Conservation (phyloP, 1,284 basidiomycete species). For the Ustilago curta region DNA sequence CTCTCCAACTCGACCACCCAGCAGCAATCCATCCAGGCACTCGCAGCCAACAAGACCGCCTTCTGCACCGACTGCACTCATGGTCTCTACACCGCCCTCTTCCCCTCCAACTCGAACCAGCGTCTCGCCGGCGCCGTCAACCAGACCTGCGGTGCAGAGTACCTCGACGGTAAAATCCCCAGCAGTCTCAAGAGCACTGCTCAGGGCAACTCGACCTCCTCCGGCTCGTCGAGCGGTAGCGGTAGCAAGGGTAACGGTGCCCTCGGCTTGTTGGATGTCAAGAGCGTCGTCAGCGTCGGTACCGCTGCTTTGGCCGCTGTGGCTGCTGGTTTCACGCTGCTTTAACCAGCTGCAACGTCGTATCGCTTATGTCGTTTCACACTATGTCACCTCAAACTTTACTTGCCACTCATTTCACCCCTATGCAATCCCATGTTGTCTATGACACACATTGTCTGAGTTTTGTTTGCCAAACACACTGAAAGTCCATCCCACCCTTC, state of each 20-base stretch:
- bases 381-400: not conserved
- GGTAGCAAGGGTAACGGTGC: slow-evolving; percentile 9
- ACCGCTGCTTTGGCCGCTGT: slow-evolving; percentile 28
- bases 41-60: slow-evolving; percentile 35
- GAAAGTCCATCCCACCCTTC: no score
- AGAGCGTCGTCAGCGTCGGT: slow-evolving; percentile 10
- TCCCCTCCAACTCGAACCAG: slow-evolving; percentile 28
- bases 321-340: slow-evolving; percentile 37
- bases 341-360: slow-evolving; percentile 3
- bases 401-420: no score
- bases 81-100: slow-evolving; percentile 34
- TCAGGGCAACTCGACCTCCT: slow-evolving; percentile 35
- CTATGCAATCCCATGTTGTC: not conserved
- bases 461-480: not conserved
- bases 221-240: slow-evolving; percentile 9
- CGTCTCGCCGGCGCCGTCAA: slow-evolving; percentile 21
- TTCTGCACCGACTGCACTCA: slow-evolving; percentile 52
- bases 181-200: slow-evolving; percentile 35
- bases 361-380: not conserved
- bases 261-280: slow-evolving; percentile 8
- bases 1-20: slow-evolving; percentile 18
- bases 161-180: slow-evolving; percentile 38
- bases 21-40: slow-evolving; percentile 19
- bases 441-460: not conserved
- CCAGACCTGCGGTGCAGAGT: slow-evolving; percentile 28